Conservation (phyloP, 1,284 basidiomycete species). For the Moesziomyces parantarcticus region DNA sequence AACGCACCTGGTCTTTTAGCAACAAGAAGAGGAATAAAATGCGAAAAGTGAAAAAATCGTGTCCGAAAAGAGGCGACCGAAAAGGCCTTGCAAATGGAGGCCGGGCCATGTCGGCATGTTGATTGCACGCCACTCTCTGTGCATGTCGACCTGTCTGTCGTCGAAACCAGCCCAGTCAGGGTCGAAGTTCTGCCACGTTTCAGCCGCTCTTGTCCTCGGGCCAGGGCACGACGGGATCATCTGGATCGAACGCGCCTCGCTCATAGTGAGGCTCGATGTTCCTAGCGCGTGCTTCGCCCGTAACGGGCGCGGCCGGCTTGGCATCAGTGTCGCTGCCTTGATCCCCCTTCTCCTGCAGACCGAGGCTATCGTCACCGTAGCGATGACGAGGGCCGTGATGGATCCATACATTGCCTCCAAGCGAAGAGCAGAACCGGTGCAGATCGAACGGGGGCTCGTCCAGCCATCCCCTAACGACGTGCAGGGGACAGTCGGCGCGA, state of each 20-base stretch:
- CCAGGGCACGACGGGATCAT: slow-evolving; percentile 22
- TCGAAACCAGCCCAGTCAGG: no score
- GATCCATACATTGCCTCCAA: slow-evolving; percentile 7
- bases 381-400: neutral
- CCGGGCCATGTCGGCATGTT: no score
- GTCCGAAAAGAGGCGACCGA: no score
- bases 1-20: no score
- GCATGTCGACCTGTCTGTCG: neutral
- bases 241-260: slow-evolving; percentile 11
- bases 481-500: slow-evolving; percentile 38
- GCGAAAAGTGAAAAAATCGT: no score
- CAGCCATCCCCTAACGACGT: slow-evolving; percentile 27
- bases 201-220: neutral
- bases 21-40: no score
- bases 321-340: neutral
- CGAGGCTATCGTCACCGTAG: neutral
- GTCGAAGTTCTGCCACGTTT: no score
- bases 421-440: slow-evolving; percentile 33
- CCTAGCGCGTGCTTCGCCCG: neutral
- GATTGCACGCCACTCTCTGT: no score
- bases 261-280: no score
- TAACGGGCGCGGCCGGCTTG: neutral
- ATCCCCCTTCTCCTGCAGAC: neutral
- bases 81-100: no score
- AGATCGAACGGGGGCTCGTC: slow-evolving; percentile 47